These are phyloP conservation scores for Trichocladium antarcticum DNA, from an alignment of 495 filamentous ascomycete genomes.

Conservation along the genomic window DNA sequence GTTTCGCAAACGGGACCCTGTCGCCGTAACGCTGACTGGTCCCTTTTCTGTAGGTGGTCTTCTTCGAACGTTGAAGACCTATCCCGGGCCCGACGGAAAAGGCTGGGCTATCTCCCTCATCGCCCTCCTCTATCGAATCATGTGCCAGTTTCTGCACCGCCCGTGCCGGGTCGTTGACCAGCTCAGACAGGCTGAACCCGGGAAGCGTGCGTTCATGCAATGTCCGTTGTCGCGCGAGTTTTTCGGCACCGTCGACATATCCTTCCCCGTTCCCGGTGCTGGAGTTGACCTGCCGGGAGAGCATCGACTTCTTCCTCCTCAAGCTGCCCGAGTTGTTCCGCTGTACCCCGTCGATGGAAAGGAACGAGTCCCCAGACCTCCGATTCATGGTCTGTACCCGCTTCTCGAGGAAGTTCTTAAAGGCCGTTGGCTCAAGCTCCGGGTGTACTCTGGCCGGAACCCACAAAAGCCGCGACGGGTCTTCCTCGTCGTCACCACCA, in stretches of 20 bases:
- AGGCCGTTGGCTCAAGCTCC: constrained; percentile 89
- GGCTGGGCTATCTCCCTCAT: constrained; percentile 70
- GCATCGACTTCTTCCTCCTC: constrained; percentile 86
- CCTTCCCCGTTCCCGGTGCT: constrained; percentile 49
- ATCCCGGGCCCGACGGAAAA: constrained; percentile 63
- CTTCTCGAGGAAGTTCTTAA: constrained; percentile 91
- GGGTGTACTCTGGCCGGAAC: constrained; percentile 91
- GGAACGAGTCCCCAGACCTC: constrained; percentile 59
- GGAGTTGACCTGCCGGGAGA: constrained; percentile 82
- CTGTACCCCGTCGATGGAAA: constrained; percentile 55
- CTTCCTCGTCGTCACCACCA: constrained; percentile 70
- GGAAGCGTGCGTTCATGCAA: constrained; percentile 38
- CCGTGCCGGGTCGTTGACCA: constrained; percentile 72
- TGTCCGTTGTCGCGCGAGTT: constrained; percentile 66
- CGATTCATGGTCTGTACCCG: constrained; percentile 80
- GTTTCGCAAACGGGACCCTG: constrained; percentile 55
- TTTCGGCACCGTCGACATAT: constrained; percentile 82
- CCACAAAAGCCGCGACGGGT: constrained; percentile 84
- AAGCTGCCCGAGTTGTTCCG: constrained; percentile 53
- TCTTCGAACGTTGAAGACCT: constrained; percentile 76
- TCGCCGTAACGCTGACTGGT: constrained; percentile 51
- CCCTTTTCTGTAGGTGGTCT: constrained; percentile 76
- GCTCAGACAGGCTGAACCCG: constrained; percentile 56
- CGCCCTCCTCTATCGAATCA: constrained; percentile 28
- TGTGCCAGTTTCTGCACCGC: constrained; percentile 54